A percentile compares a stretch with the other conserved stretches of the same genome.
These are phyloP conservation scores for Bipolaris zeicola DNA, from an alignment of 2,329 filamentous ascomycete species.

Conservation along the genomic window DNA sequence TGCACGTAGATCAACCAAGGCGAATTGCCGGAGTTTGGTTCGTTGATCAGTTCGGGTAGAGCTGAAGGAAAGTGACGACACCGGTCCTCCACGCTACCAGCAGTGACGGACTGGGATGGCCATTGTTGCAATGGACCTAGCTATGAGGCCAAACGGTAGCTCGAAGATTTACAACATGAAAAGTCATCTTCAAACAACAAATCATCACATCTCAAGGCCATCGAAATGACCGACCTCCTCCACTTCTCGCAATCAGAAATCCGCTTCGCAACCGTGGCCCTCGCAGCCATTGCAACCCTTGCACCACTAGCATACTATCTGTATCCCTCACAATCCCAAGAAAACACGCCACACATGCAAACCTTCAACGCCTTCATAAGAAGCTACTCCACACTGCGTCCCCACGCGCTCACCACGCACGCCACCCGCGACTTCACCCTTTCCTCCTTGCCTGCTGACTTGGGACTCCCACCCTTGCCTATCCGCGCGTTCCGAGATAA, in stretches of 20 bases:
- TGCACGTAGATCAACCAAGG: neutral
- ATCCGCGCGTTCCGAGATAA: constrained; percentile 49
- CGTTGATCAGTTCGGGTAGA: constrained; percentile 6
- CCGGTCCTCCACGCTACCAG: constrained; percentile 5
- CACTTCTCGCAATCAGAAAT: constrained; percentile 23
- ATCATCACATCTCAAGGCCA: neutral
- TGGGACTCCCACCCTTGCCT: constrained; percentile 48
- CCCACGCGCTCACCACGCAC: constrained; percentile 45
- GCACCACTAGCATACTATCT: constrained; percentile 25
- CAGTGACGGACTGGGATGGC: neutral
- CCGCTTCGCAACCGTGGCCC: constrained; percentile 24
- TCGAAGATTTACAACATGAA: neutral
- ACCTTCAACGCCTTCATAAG: constrained; percentile 44
- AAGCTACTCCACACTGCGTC: constrained; percentile 51
- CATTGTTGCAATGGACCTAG: neutral
- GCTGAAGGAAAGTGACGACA: neutral
- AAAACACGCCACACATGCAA: constrained; percentile 27
- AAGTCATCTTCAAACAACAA: neutral
- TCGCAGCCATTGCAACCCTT: constrained; percentile 24
- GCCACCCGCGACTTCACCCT: constrained; percentile 50
- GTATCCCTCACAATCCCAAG: constrained; percentile 16
- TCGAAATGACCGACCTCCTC: constrained; percentile 24
- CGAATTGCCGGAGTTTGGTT: neutral
- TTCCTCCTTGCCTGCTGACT: constrained; percentile 48
- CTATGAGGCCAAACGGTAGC: neutral